Evolutionary conservation across 139 green algal species (phyloP), one percentile per base, ranked within the genome.

Genomic region (Auxenochlorella pyrenoidosa): DNA sequence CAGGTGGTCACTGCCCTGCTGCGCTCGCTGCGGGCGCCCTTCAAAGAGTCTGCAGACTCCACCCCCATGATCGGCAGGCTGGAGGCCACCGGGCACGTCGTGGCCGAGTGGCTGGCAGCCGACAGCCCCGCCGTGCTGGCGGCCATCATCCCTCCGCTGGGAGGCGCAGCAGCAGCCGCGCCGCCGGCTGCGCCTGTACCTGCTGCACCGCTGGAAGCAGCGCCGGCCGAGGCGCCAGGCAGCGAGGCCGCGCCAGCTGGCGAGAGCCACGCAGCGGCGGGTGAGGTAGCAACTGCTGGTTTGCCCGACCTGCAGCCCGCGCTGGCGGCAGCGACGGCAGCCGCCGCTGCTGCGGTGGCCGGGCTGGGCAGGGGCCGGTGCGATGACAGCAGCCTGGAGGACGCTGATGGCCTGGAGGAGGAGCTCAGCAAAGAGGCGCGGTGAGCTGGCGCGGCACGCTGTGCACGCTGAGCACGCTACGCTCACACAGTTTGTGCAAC

Each of bases 51-150:
- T 13, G 19, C 84, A 26, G 84, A 88, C 72, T 83, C 84, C 28
- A 88, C 84, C 21, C 24, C 75, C 18, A 19, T 54, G 83, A 87
- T 82, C 19, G 90, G 90, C 0, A 83, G 95, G 60, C 87, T 97
- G 75, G 94, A 96, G 88, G 91, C 90, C 0, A 59, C 58, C 13
- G 87, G 88, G 2, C n/a, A 70, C 38, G 87, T 89, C 34, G 88
- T 95, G 51, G 91, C 88, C 0, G 78, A 91, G 16, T 97, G 95
- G 95, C 80, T 96, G 58, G 73, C 75, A 22, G 73, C 41, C 6
- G n/a, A 68, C 30, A 59, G 59, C 18, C 22, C 54, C 2, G 30
- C 73, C 4, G 58, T 84, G 24, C 59, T 88, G 30, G 21, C 40
- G 1, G 43, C 75, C 41, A 72, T 88, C 36, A 36, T 88, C 28